A percentile compares a stretch with the other conserved stretches of the same genome.
These are phyloP conservation scores for Deuterostichococcus epilithicus DNA, from an alignment of 139 green algal genomes.

Conservation along the genomic window DNA sequence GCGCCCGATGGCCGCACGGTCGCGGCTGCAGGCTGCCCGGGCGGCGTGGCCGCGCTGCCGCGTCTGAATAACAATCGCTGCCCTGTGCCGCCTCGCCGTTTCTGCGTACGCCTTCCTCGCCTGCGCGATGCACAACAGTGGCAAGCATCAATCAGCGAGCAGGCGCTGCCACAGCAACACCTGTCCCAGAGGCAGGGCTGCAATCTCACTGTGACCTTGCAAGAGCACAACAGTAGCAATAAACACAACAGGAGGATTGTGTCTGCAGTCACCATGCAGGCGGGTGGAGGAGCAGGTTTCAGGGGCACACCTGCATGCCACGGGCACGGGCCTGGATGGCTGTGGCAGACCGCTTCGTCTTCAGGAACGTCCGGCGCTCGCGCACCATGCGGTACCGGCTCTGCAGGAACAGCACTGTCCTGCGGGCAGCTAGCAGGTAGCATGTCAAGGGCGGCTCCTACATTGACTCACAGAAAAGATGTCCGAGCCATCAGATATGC, in stretches of 20 bases:
- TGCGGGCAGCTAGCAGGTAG: slow-evolving; percentile 29
- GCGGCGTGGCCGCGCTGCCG: slow-evolving; percentile 18
- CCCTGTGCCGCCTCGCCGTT: slow-evolving; percentile 22
- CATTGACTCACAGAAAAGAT: too few relatives aligned
- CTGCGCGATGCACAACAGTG: slow-evolving; percentile 18
- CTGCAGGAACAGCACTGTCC: slow-evolving; percentile 47
- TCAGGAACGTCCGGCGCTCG: slow-evolving; percentile 27
- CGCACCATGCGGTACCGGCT: slow-evolving; percentile 37
- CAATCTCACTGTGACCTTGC: too few relatives aligned
- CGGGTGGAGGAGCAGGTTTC: too few relatives aligned
- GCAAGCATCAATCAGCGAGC: slow-evolving; percentile 13
- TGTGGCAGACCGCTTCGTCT: slow-evolving; percentile 14
- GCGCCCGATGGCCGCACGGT: slow-evolving; percentile 7
- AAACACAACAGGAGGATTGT: too few relatives aligned
- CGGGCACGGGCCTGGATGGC: slow-evolving; percentile 41
- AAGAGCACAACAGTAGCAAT: too few relatives aligned
- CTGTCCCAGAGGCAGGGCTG: too few relatives aligned
- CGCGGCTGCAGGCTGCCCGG: slow-evolving; percentile 1
- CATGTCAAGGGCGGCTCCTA: too few relatives aligned
- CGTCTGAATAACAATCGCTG: slow-evolving; percentile 45
- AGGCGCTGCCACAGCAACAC: slow-evolving; percentile 29
- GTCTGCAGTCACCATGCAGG: too few relatives aligned
- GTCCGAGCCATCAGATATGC: too few relatives aligned
- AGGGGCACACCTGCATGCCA: background rate
- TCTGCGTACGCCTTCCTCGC: slow-evolving; percentile 23